phyloP scores from a whole-genome alignment of 345 rosid species.

The Physaria fendleri region DNA sequence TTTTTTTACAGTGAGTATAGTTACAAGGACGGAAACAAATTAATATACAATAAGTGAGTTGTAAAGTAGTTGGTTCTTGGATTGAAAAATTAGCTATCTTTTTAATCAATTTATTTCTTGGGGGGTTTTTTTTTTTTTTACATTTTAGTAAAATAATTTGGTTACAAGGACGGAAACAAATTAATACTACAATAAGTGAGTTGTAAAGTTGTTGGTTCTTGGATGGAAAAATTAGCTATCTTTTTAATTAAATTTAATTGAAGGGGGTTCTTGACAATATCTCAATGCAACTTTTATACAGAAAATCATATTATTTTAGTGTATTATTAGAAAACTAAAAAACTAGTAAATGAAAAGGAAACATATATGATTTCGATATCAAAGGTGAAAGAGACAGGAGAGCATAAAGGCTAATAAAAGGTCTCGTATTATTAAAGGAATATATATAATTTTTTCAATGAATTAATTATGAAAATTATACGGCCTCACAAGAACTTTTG shows the following conservation, averaged over 20 bases:
- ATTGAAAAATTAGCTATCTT: no score
- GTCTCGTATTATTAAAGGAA: not conserved
- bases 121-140: not conserved
- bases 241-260: not conserved
- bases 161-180: not conserved
- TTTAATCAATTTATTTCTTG: not conserved
- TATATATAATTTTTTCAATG: not conserved
- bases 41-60: not conserved
- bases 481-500: not conserved
- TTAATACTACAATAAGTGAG: not conserved
- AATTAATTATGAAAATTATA: not conserved
- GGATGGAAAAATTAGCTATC: no score
- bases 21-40: not conserved
- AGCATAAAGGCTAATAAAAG: slow-evolving; percentile 8
- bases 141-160: not conserved
- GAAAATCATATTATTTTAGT: no score
- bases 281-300: not conserved
- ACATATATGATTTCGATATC: not conserved
- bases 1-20: not conserved
- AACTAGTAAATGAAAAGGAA: no score
- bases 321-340: no score
- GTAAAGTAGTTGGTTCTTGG: not conserved
- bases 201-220: not conserved
- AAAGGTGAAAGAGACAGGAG: slow-evolving; percentile 15
- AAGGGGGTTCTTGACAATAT: no score